These are phyloP conservation scores for Pseudonitzschia multiseries DNA, from an alignment of 108 stramenopile genomes.

Conservation along the genomic window DNA sequence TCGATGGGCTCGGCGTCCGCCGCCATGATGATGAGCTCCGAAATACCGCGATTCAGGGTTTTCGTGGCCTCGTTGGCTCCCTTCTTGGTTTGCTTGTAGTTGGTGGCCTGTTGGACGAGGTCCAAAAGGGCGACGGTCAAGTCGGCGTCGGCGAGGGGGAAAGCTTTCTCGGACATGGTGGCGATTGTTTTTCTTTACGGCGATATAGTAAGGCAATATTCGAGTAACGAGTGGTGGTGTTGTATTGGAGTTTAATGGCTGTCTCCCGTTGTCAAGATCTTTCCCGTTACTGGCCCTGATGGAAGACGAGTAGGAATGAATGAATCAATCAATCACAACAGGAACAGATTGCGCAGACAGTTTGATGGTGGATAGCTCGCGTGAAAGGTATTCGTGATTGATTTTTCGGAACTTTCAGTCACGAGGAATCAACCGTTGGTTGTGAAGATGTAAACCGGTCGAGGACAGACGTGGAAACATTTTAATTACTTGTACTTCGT, in stretches of 20 bases:
- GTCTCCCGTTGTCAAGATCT: no score
- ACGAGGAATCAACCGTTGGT: neutral
- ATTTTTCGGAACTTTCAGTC: neutral
- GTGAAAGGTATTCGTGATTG: neutral
- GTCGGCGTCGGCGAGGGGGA: slow-evolving; percentile 98
- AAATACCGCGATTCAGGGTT: slow-evolving; percentile 98
- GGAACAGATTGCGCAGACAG: neutral
- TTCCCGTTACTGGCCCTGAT: neutral
- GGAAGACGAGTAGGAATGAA: no score
- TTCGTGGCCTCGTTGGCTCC: slow-evolving; percentile 99
- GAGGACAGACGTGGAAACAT: neutral
- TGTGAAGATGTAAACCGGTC: neutral
- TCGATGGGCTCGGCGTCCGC: slow-evolving; percentile 99
- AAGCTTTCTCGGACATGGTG: slow-evolving; percentile 93
- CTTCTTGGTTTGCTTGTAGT: slow-evolving; percentile 95
- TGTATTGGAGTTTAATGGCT: no score
- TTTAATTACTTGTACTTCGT: no score
- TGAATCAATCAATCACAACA: neutral
- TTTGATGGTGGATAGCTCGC: neutral
- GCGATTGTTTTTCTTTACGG: neutral
- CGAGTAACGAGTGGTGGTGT: no score
- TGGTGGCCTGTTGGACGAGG: slow-evolving; percentile 93
- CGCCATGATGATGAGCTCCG: slow-evolving; percentile 98
- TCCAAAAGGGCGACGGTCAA: slow-evolving; percentile 97
- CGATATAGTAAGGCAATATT: no score